Evolutionary conservation across 805 yeast species (phyloP), one percentile per base, ranked within the genome.

Genomic region (Ogataea methanolica): DNA sequence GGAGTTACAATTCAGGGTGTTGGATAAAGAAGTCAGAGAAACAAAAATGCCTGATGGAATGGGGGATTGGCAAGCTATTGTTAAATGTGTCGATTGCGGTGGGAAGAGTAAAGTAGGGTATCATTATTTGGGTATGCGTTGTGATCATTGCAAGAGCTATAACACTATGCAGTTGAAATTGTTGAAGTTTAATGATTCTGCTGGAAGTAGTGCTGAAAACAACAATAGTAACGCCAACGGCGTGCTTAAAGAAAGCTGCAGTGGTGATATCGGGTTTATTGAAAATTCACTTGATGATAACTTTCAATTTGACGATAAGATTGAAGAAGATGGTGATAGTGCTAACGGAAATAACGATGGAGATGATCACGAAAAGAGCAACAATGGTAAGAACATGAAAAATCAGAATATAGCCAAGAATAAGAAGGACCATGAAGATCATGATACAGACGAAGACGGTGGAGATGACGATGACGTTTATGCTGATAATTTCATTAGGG

Each of bases 101-200:
- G 92, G 94, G 17, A 85, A 85, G 66, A 80, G 90, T 22, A 78
- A 81, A 50, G 83, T 84, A 17, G 69, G 76, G 12, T 91, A 85
- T 66, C 97, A 91, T 66, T 82, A 90, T 43, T 67, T 91, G 56
- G 98, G 98, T 1, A 72, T 89, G 52, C 86, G 85, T 62, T 91
- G 98, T 65, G 85, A 83, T 54, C 89, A 84, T 62, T 91, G 97
- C 67, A 76, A 78, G 48, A 85, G 96, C 61, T 91, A 90, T 65
- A 91, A 91, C 65, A 91, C 97, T 2, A 80, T 80, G 49, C 92
- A 88, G 61, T 54, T 81, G 47, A 79, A 78, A 59, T 63, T 88
- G 46, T 71, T 86, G 47, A 88, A 88, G 66, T 88, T 85, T 0
- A 87, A 78, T 51, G 62, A 59, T 31, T 61, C 58, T 42, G 63